A percentile compares a stretch with the other conserved stretches of the same genome.
Evolutionary conservation across 495 filamentous ascomycete genomes (phyloP).

Genomic region (Aspergillus steynii): DNA sequence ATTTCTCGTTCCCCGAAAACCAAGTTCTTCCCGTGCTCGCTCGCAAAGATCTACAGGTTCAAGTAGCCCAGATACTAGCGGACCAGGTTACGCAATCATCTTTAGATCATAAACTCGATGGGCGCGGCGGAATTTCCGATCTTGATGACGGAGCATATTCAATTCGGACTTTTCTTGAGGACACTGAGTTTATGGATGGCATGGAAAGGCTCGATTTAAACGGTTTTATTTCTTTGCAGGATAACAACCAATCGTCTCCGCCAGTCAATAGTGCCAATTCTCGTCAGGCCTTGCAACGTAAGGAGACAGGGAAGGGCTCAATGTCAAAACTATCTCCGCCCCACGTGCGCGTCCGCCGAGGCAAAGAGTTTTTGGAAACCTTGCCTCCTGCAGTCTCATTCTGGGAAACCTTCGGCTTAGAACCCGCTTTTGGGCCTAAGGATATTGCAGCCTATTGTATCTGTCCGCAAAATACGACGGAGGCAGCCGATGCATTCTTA

Average conservation of each 20-base stretch:
- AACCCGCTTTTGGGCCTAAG: slow-evolving; percentile 75
- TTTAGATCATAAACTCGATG: slow-evolving; percentile 39
- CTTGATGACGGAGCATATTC: slow-evolving; percentile 30
- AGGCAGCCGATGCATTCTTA: slow-evolving; percentile 67
- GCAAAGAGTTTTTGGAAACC: slow-evolving; percentile 71
- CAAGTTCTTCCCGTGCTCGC: slow-evolving; percentile 34
- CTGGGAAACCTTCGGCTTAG: slow-evolving; percentile 88
- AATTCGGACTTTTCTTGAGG: slow-evolving; percentile 31
- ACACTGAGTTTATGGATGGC: slow-evolving; percentile 30
- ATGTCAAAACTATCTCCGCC: slow-evolving; percentile 53
- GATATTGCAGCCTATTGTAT: slow-evolving; percentile 78
- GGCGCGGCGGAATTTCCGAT: slow-evolving; percentile 28
- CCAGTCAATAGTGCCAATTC: slow-evolving; percentile 12
- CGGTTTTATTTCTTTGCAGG: slow-evolving; percentile 37
- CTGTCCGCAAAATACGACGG: slow-evolving; percentile 61
- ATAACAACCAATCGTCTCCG: slow-evolving; percentile 23
- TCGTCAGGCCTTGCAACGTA: slow-evolving; percentile 28
- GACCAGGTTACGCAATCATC: slow-evolving; percentile 54
- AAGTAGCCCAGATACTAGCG: slow-evolving; percentile 48
- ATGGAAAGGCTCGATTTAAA: slow-evolving; percentile 41
- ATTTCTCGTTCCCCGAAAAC: slow-evolving; percentile 40
- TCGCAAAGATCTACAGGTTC: slow-evolving; percentile 41
- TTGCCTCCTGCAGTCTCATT: slow-evolving; percentile 79
- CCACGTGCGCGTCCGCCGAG: slow-evolving; percentile 75
- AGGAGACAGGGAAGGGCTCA: slow-evolving; percentile 28